These are phyloP conservation scores for Fusarium falciforme DNA, from an alignment of 2,329 filamentous ascomycete species.

Conservation along the genomic window DNA sequence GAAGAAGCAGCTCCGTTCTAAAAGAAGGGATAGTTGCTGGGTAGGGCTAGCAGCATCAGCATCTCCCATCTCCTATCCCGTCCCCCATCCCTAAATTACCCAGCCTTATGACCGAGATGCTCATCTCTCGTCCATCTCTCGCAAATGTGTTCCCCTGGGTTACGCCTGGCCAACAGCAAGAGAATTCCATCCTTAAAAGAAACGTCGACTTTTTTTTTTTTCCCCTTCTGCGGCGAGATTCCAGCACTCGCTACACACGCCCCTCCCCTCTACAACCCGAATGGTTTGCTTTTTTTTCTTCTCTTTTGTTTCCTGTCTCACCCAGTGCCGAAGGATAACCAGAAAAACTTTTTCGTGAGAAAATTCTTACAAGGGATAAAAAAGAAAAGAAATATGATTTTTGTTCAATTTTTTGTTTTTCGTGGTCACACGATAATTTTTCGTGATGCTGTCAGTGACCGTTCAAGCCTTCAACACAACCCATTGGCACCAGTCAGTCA, in stretches of 20 bases:
- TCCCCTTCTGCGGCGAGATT: slow-evolving; percentile 11
- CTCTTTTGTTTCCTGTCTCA: slow-evolving; percentile 17
- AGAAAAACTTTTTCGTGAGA: neutral
- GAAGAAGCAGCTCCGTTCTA: neutral
- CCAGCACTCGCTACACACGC: slow-evolving; percentile 18
- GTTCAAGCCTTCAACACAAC: neutral
- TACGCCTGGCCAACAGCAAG: slow-evolving; percentile 26
- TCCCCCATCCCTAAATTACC: neutral
- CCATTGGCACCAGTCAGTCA: neutral
- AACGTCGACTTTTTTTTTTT: neutral
- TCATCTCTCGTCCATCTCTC: neutral
- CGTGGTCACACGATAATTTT: slow-evolving; percentile 22
- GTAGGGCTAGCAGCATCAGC: neutral
- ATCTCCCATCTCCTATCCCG: neutral
- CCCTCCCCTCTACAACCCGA: neutral
- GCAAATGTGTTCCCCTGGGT: neutral
- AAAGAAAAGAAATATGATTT: neutral
- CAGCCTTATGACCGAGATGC: neutral
- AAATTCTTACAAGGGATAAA: slow-evolving; percentile 2
- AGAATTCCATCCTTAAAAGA: slow-evolving; percentile 19
- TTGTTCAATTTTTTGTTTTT: neutral
- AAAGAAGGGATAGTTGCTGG: neutral
- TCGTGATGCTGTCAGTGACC: neutral
- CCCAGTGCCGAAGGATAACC: neutral
- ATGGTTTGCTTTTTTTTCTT: slow-evolving; percentile 5